These are phyloP conservation scores for Cutaneotrichosporon sp. DNA, from an alignment of 1,284 basidiomycete genomes.

Conservation along the genomic window DNA sequence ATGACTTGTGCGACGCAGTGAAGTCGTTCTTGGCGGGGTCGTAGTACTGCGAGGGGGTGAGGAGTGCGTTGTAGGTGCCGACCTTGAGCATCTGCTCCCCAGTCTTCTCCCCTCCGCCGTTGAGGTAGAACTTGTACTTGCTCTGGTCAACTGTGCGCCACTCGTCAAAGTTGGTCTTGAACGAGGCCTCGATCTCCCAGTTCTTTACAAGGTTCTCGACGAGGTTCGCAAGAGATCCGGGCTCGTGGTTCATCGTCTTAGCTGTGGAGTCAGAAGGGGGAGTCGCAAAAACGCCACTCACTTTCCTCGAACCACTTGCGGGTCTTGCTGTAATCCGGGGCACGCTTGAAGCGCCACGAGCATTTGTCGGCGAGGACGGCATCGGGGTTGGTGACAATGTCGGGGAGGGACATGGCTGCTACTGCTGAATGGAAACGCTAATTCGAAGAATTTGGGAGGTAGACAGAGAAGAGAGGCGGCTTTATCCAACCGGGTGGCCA, in stretches of 20 bases:
- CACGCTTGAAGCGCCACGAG: conserved; percentile 11
- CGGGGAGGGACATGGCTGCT: conserved; percentile 15
- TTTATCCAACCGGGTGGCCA: too few relatives aligned
- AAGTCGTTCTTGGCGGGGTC: conserved; percentile 14
- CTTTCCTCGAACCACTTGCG: conserved; percentile 15
- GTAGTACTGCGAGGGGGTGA: conserved; percentile 11
- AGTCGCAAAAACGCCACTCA: neutral
- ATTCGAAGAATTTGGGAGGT: too few relatives aligned
- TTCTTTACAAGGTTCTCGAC: conserved; percentile 21
- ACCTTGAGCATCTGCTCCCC: conserved; percentile 12
- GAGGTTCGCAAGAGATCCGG: conserved; percentile 14
- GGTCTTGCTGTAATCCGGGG: conserved; percentile 15
- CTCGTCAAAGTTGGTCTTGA: conserved; percentile 19
- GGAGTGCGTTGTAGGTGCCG: conserved; percentile 19
- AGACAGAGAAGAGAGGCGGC: too few relatives aligned
- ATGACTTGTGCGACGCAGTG: conserved; percentile 10
- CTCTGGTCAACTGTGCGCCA: conserved; percentile 16
- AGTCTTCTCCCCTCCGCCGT: conserved; percentile 10
- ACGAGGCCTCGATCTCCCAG: conserved; percentile 22
- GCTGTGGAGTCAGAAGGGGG: neutral
- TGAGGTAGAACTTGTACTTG: conserved; percentile 13
- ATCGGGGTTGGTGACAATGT: conserved; percentile 16
- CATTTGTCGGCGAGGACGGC: conserved; percentile 16
- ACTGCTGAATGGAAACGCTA: too few relatives aligned
- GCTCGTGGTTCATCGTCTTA: conserved; percentile 10